Base-by-base conservation (phyloP, 257 asterid species). In the Lycium barbarum region DNA sequence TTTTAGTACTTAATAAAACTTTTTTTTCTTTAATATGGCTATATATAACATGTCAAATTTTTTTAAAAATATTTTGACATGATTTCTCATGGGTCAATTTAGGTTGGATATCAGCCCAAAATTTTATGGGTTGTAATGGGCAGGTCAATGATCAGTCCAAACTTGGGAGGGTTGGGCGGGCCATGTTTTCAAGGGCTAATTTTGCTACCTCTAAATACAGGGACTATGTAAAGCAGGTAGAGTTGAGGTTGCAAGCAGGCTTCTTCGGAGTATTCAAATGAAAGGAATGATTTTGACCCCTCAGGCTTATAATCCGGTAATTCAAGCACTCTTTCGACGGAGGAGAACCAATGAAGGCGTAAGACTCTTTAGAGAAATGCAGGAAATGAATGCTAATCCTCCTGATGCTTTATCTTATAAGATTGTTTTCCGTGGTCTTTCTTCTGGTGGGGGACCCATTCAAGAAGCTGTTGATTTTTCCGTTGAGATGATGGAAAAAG, bases 311-410 rank as follows among this genome's bases (percentile, higher is more conserved):
- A 96, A 96, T 85, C 98, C 99, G 7, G 90, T 96, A 40, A 85
- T 96, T 67, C 95, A 90, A 83, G 92, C 98, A 36, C 95, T 95
- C 71, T 92, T 91, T 61, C 93, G 81, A 78, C 87, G 89, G 92
- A 91, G 86, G 82, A 89, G 95, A 85, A 83, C 85, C 20, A 88
- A 84, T 79, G 99, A 95, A 88, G 98, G 94, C 15, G 78, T 93
- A 93, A 87, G 97, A 78, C 87, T 96, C 22, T 96, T 95, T 40
- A 88, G 98, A 87, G 98, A 96, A 88, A 93, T 96, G 99, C 98
- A 93, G 93, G 97, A 89, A 78, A 95, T 90, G 85, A 26, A 26
- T 26, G 86, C 90, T 43, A 91, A 90, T 61, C 91, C 95, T 84
- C 99, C 99, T 4, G 98, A 96, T 90, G 95, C 91, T n/a, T 13